Percentiles rank a stretch among this genome's conserved stretches.
These are phyloP conservation scores for Ceriops tagal DNA, from an alignment of 345 rosid species.

Conservation along the genomic window DNA sequence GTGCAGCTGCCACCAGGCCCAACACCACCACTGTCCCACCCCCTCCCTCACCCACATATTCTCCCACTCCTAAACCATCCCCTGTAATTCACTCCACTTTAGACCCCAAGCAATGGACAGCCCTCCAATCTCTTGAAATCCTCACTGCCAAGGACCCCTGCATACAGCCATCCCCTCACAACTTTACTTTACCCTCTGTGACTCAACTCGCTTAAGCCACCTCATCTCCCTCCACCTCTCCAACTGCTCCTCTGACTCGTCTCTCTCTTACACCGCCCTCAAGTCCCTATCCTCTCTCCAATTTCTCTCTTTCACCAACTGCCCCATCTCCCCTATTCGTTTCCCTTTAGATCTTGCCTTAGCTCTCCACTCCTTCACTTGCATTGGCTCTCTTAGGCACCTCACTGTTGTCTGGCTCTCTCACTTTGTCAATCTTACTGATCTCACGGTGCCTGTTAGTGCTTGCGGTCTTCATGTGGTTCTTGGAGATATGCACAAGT, in stretches of 20 bases:
- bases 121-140: conserved; percentile 63
- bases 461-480: conserved; percentile 68
- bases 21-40: neutral
- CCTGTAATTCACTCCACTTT: conserved; percentile 40
- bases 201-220: conserved; percentile 36
- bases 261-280: conserved; percentile 46
- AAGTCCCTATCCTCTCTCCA: conserved; percentile 66
- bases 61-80: conserved; percentile 3
- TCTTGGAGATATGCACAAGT: conserved; percentile 58
- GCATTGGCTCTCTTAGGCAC: conserved; percentile 53
- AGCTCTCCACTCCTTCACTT: conserved; percentile 55
- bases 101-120: conserved; percentile 71
- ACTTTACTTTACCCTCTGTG: conserved; percentile 33
- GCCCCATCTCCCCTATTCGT: conserved; percentile 57
- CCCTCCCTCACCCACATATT: conserved; percentile 16
- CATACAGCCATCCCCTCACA: conserved; percentile 36
- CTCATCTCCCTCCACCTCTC: conserved; percentile 66
- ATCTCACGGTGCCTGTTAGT: conserved; percentile 59
- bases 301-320: conserved; percentile 63
- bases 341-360: conserved; percentile 40
- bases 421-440: conserved; percentile 71
- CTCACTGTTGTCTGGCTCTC: conserved; percentile 61
- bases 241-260: too few species aligned
- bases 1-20: too few species aligned
- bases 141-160: conserved; percentile 72